Conservation (phyloP, 345 rosid genomes). For the Eucalyptus pauciflora region DNA sequence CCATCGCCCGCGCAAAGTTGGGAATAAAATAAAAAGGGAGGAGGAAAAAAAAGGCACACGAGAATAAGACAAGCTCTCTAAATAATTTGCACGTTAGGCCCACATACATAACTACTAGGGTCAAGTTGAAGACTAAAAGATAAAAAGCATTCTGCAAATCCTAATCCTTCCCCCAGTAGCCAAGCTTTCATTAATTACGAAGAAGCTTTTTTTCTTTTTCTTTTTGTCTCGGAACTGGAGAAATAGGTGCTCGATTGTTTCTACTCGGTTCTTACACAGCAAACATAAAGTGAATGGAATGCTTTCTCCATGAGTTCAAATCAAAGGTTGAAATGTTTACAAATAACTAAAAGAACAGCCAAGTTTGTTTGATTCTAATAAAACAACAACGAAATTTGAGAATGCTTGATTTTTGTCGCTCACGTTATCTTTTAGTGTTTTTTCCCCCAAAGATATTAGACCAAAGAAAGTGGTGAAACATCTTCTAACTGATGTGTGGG, state of each 20-base stretch:
- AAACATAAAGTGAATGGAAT: not conserved
- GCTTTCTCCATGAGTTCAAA: not conserved
- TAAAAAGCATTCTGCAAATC: not conserved
- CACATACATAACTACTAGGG: too few relatives aligned
- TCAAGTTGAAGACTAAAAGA: too few relatives aligned
- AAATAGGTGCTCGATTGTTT: too few relatives aligned
- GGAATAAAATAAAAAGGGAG: too few relatives aligned
- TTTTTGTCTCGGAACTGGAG: too few relatives aligned
- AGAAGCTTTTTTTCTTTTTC: not conserved
- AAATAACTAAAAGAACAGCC: not conserved
- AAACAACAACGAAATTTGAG: not conserved
- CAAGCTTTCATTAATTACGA: not conserved
- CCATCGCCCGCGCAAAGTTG: too few relatives aligned
- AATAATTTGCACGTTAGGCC: too few relatives aligned
- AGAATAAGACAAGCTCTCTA: too few relatives aligned
- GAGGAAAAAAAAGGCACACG: too few relatives aligned
- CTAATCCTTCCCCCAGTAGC: not conserved
- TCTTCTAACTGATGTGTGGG: accelerated
- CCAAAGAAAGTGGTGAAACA: not conserved
- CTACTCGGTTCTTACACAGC: not conserved
- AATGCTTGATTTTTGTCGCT: not conserved
- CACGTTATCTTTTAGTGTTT: too few relatives aligned
- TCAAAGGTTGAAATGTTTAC: not conserved
- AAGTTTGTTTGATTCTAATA: not conserved
- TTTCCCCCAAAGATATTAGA: not conserved